Evolutionary conservation across 192 early-diverging fungal genomes (phyloP).

Genomic region (Coemansia sp.): DNA sequence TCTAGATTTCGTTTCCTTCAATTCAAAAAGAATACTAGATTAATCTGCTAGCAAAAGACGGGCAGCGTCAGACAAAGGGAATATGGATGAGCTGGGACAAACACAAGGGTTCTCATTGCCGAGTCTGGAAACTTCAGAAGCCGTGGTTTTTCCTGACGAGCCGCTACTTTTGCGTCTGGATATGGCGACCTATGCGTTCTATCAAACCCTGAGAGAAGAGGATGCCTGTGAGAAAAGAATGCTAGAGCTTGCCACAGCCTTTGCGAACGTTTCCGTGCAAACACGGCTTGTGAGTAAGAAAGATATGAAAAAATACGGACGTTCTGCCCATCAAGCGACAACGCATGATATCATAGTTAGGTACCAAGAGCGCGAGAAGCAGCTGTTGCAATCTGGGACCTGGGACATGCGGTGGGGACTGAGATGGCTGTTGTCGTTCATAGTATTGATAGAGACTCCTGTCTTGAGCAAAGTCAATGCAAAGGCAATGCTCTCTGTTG

Average conservation of each 20-base stretch:
- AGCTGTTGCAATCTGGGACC: slow-evolving; percentile 27
- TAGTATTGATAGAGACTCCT: slow-evolving; percentile 32
- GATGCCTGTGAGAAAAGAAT: slow-evolving; percentile 17
- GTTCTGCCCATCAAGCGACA: slow-evolving; percentile 14
- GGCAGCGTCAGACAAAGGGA: background rate
- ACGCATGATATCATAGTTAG: slow-evolving; percentile 31
- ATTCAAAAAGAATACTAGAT: background rate
- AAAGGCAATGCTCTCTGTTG: slow-evolving; percentile 23
- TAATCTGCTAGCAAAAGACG: background rate
- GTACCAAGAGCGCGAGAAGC: slow-evolving; percentile 30
- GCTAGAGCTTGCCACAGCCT: slow-evolving; percentile 24
- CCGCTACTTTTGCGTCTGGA: slow-evolving; percentile 48
- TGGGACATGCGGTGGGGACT: slow-evolving; percentile 45
- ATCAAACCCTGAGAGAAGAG: slow-evolving; percentile 9
- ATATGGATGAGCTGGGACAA: background rate
- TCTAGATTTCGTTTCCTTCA: background rate
- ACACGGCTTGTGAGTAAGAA: slow-evolving; percentile 30
- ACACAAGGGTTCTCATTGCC: background rate
- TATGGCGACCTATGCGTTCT: slow-evolving; percentile 31
- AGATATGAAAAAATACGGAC: slow-evolving; percentile 37
- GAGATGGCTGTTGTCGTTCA: slow-evolving; percentile 43
- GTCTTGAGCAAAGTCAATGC: slow-evolving; percentile 6
- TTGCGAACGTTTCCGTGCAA: slow-evolving; percentile 32
- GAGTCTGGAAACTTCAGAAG: background rate
- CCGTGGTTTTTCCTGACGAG: slow-evolving; percentile 23